These are phyloP conservation scores for Hygrophorus russula DNA, from an alignment of 768 basidiomycete species.

Conservation along the genomic window DNA sequence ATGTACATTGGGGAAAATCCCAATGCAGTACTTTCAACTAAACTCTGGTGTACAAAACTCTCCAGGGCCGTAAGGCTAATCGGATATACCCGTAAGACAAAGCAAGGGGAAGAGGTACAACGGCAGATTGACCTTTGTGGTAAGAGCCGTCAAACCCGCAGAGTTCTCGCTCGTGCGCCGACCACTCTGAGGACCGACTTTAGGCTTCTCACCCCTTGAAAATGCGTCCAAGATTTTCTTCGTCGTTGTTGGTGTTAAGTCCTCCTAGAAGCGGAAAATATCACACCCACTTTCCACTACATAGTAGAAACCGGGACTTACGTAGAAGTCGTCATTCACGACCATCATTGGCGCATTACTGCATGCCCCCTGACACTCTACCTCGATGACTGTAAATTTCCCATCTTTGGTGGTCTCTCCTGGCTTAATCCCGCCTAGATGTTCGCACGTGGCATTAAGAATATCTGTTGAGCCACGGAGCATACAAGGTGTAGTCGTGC, in stretches of 20 bases:
- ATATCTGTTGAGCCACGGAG: slow-evolving; percentile 86
- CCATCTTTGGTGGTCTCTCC: slow-evolving; percentile 93
- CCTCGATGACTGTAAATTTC: slow-evolving; percentile 96
- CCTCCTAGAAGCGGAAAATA: slow-evolving; percentile 44
- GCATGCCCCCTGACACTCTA: slow-evolving; percentile 98
- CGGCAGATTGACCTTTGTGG: slow-evolving; percentile 47
- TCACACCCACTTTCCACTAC: slow-evolving; percentile 7
- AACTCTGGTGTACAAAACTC: slow-evolving; percentile 40
- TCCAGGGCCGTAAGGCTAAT: slow-evolving; percentile 87
- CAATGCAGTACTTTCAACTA: too few relatives aligned
- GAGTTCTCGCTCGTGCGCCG: slow-evolving; percentile 89
- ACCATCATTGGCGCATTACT: slow-evolving; percentile 97
- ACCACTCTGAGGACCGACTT: slow-evolving; percentile 87
- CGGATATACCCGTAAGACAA: neutral
- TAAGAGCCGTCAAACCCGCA: slow-evolving; percentile 74
- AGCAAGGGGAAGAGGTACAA: slow-evolving; percentile 3
- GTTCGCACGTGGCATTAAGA: slow-evolving; percentile 69
- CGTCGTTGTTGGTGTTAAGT: slow-evolving; percentile 66
- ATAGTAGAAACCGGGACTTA: slow-evolving; percentile 23
- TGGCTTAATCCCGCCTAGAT: slow-evolving; percentile 75
- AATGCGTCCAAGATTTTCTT: slow-evolving; percentile 75
- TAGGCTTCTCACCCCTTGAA: slow-evolving; percentile 73
- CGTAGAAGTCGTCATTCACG: slow-evolving; percentile 94
- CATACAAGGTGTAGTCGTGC: slow-evolving; percentile 99
- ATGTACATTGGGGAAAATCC: too few relatives aligned